Evolutionary conservation across 805 yeast species (phyloP).

Genomic region (Candida ponderosae): DNA sequence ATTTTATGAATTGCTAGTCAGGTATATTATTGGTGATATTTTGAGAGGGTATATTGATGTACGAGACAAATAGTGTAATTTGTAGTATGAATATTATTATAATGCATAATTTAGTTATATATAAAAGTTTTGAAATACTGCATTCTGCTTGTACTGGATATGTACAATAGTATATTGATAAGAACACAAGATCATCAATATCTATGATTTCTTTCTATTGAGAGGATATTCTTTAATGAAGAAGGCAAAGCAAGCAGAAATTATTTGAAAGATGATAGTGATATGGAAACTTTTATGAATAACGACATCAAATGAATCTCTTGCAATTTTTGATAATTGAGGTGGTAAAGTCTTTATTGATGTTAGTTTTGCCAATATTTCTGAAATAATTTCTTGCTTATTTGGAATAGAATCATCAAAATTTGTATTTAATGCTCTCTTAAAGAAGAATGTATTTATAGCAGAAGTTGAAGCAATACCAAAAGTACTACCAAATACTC

Average conservation of each 20-base stretch:
- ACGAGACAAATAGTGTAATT: too few relatives aligned
- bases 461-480: not conserved
- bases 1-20: too few relatives aligned
- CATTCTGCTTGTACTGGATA: too few relatives aligned
- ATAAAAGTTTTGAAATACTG: too few relatives aligned
- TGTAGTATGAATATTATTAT: too few relatives aligned
- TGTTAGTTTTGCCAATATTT: not conserved
- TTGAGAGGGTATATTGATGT: too few relatives aligned
- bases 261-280: not conserved
- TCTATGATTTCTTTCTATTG: not conserved
- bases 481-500: not conserved
- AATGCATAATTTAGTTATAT: too few relatives aligned
- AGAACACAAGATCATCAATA: too few relatives aligned
- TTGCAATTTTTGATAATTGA: not conserved
- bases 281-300: not conserved
- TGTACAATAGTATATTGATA: too few relatives aligned
- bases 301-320: not conserved
- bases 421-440: not conserved
- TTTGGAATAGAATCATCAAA: not conserved
- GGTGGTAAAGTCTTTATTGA: not conserved
- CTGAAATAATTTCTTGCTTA: not conserved
- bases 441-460: not conserved
- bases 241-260: not conserved
- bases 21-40: too few relatives aligned
- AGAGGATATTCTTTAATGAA: not conserved